Base-by-base conservation (phyloP, 164 flowering plant genomes). In the Dillenia turbinata region DNA sequence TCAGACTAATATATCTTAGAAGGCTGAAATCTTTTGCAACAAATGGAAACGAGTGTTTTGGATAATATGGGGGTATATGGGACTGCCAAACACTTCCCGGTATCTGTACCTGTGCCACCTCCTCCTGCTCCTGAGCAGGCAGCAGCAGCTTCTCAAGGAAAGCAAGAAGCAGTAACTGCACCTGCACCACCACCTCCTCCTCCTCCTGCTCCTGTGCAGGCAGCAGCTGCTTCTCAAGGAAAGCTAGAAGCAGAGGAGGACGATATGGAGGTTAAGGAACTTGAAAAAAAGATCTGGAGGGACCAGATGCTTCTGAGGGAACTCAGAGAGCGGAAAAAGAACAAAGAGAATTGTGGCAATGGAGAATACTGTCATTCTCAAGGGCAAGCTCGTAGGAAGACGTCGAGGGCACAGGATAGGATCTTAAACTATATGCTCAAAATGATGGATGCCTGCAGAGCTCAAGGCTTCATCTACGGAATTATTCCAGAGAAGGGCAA, bases 361-460 rank as follows among this genome's bases (percentile, higher is more conserved):
- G 47, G 14, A 9, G 9, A 26, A 6, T 2, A 9, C 26, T 15
- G 40, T 8, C 19, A 3, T 9, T 57, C 59, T 17, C 51, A 57
- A 51, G 57, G 59, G 45, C 57, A 65, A 45, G 44, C 68, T 50
- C 57, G 68, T 12, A 22, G 62, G 50, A 65, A 65, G 57, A 65
- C 58, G 68, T 44, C 63, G 8, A n/a, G 62, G 46, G 63, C 68
- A 2, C 57, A 65, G 13, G 68, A 65, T 10, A 24, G 56, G 9
- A 44, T 65, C 43, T 56, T 65, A 19, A 65, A 58, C 22, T 58
- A 65, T 57, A 65, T 65, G 68, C 16, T 65, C 43, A 65, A 65
- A 57, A 65, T 26, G 0, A 65, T 65, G 68, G 62, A 65, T 13
- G 62, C 46, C 8, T 65, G 62, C 9, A 44, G 51, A 12, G 68